Conservation (phyloP, 768 basidiomycete genomes). For the Termitomyces sp. region DNA sequence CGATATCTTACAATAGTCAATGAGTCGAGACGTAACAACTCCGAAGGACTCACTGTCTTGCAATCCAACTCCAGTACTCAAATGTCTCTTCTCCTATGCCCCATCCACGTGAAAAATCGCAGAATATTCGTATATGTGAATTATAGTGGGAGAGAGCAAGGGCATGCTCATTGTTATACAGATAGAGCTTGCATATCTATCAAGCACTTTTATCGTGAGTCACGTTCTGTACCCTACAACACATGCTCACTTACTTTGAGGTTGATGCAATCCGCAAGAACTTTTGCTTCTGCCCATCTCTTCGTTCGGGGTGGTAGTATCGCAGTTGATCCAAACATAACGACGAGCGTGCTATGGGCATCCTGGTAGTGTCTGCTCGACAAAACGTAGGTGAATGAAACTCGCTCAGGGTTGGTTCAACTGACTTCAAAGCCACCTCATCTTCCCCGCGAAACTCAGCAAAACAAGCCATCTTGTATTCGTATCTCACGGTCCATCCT, state of each 20-base stretch:
- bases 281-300: constrained; percentile 97
- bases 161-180: constrained; percentile 85
- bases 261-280: constrained; percentile 89
- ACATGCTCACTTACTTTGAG: constrained; percentile 58
- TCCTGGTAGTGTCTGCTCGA: constrained; percentile 84
- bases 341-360: constrained; percentile 75
- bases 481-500: constrained; percentile 95
- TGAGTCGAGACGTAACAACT: not conserved
- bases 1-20: constrained; percentile 55
- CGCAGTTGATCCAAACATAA: constrained; percentile 86
- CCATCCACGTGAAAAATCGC: constrained; percentile 87
- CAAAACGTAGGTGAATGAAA: constrained; percentile 9
- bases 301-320: constrained; percentile 91
- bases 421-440: constrained; percentile 88
- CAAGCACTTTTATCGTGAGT: not conserved
- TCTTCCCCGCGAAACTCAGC: constrained; percentile 93
- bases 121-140: constrained; percentile 79
- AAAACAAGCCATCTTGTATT: constrained; percentile 96
- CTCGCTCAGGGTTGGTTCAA: constrained; percentile 12
- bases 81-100: constrained; percentile 95
- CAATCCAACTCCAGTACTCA: constrained; percentile 97
- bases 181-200: constrained; percentile 84
- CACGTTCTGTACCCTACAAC: not conserved
- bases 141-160: constrained; percentile 80
- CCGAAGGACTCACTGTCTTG: constrained; percentile 65